These are phyloP conservation scores for Cercospora sp. DNA, from an alignment of 2,329 filamentous ascomycete species.

Conservation along the genomic window DNA sequence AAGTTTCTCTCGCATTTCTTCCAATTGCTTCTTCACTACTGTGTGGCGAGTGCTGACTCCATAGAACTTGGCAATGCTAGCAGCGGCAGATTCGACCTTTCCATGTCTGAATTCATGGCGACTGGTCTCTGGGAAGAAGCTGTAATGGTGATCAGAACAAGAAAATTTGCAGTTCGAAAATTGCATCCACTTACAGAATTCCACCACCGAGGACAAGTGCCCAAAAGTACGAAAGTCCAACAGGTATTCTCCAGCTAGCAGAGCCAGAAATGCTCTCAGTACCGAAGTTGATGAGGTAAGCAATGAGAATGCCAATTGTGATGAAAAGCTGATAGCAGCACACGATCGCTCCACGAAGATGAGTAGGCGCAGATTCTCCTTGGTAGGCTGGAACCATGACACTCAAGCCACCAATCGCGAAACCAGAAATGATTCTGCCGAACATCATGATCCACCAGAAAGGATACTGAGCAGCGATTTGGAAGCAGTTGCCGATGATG, in stretches of 20 bases:
- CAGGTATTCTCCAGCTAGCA: conserved; percentile 48
- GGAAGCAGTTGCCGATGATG: conserved; percentile 62
- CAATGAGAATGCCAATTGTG: conserved; percentile 62
- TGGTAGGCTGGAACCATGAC: conserved; percentile 67
- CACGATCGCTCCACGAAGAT: conserved; percentile 63
- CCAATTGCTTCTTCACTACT: conserved; percentile 43
- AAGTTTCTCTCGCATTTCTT: conserved; percentile 47
- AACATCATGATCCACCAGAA: conserved; percentile 64
- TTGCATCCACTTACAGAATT: conserved; percentile 34
- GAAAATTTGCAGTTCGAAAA: background rate
- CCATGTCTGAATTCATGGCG: conserved; percentile 48
- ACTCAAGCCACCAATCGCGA: conserved; percentile 63
- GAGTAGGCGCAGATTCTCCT: conserved; percentile 62
- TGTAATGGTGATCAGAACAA: background rate
- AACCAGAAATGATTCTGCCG: conserved; percentile 62
- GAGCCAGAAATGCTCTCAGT: conserved; percentile 49
- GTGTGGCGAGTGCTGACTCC: conserved; percentile 50
- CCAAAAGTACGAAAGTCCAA: conserved; percentile 49
- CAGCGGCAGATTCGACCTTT: conserved; percentile 42
- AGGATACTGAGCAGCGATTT: conserved; percentile 56
- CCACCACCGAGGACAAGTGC: conserved; percentile 46
- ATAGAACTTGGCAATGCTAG: conserved; percentile 47
- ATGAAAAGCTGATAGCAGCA: conserved; percentile 67
- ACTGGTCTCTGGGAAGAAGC: conserved; percentile 49
- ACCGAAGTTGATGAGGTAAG: conserved; percentile 58